Base-by-base conservation (phyloP, 495 filamentous ascomycete genomes). In the Tuber brumale region DNA sequence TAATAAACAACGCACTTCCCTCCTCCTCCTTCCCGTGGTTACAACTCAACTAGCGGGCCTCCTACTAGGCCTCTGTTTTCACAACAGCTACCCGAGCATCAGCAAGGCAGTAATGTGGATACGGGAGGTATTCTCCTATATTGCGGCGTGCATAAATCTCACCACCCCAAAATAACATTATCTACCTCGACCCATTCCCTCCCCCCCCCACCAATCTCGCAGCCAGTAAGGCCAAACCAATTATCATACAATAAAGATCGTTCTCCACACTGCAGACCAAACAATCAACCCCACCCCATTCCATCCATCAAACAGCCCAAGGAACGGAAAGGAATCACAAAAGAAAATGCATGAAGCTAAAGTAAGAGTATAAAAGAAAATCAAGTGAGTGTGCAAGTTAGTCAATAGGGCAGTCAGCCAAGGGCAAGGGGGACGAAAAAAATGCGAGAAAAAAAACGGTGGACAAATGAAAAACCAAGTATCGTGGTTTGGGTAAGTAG, bases 241-340 rank as follows among this genome's bases (percentile, higher is more conserved):
- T 78, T 78, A 76, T 73, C 27, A 45, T 73, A 72, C 45, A 37
- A 77, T n/a, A 4, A 57, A 42, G 44, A 69, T 35, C 57, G 57
- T 35, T 66, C 57, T 66, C 57, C 57, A 31, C 57, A 66, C 12
- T 6, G 57, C 14, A 66, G 27, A 66, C 57, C 27, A 78, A 76
- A 72, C 71, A 46, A 42, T 70, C 44, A 66, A 74, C 41, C 46
- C 37, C 35, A 19, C n/a, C 72, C 57, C 51, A 31, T 43, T 27
- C n/a, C 66, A 31, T 45, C 69, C 48, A 48, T 61, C 12, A 27
- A 76, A 18, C 61, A n/a, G n/a, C n/a, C n/a, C 39, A 31, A 42
- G n/a, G 70, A 76, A 18, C 27, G 19, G 71, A 27, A 70, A 35
- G 72, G 70, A 48, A 39, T 39, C 14, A 46, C 46, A 57, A 48